These are phyloP conservation scores for Shiraia sp. DNA, from an alignment of 2,329 filamentous ascomycete species.

Conservation along the genomic window DNA sequence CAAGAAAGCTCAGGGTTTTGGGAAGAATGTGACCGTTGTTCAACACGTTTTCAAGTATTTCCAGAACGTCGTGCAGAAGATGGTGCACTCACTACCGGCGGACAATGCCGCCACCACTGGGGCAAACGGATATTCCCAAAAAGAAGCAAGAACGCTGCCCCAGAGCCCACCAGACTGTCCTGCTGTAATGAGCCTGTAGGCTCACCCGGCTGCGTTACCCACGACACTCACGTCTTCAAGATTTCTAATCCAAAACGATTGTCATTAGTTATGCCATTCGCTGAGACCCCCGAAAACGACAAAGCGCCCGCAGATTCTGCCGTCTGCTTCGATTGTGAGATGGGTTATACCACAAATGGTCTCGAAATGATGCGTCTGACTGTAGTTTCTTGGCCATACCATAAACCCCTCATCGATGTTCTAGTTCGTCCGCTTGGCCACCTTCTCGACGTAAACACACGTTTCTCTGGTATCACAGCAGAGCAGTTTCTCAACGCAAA, in stretches of 20 bases:
- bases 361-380: constrained; percentile 90
- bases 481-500: constrained; percentile 73
- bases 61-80: constrained; percentile 76
- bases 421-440: constrained; percentile 83
- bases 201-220: constrained; percentile 74
- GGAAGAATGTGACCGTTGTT: constrained; percentile 88
- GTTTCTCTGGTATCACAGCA: constrained; percentile 83
- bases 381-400: constrained; percentile 82
- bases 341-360: constrained; percentile 90
- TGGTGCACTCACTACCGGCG: constrained; percentile 78
- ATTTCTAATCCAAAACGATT: constrained; percentile 74
- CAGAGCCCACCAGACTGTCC: constrained; percentile 64
- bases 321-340: constrained; percentile 93
- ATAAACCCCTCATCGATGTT: constrained; percentile 76
- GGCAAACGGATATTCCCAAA: constrained; percentile 64
- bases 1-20: constrained; percentile 71
- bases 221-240: constrained; percentile 84
- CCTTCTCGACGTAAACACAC: constrained; percentile 86
- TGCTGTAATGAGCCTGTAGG: constrained; percentile 81
- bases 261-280: constrained; percentile 78
- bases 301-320: constrained; percentile 54
- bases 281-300: constrained; percentile 71
- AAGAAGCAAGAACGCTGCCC: constrained; percentile 57
- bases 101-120: constrained; percentile 79
- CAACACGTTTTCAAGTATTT: constrained; percentile 86